Evolutionary conservation across 2,329 filamentous ascomycete species (phyloP), one percentile per base, ranked within the genome.

Genomic region (Sphaceloma murrayae): DNA sequence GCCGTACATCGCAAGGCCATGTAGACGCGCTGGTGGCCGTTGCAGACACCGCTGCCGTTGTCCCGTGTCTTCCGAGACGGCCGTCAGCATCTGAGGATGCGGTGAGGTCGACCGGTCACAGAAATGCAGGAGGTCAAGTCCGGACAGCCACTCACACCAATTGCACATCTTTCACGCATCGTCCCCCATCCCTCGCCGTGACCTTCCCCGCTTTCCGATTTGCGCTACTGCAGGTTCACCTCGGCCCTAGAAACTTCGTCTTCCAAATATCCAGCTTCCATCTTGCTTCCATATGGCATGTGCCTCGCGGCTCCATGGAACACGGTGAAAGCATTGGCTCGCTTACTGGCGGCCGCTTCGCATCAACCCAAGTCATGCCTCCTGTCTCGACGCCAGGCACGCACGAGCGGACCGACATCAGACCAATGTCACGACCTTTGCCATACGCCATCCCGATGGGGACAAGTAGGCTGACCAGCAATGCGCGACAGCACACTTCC

Each of bases 251-350:
- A 24, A 40, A 30, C 22, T 29, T 29, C 18, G 34, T 17, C 24
- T 40, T 22, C 36, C 36, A 40, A 19, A 40, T 26, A n/a, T 26
- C 19, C 36, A 30, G 13, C 36, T 40, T 40, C 36, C 24, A 40
- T 40, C 16, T 22, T 29, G 14, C 36, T 40, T 40, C 36, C 36
- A 40, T 40, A 22, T 29, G 22, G 26, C 36, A 40, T 40, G 36
- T 40, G 36, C 19, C 36, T 16, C n/a, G 36, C 36, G 36, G 36
- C 36, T 40, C 2, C 26, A 5, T n/a, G n/a, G n/a, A n/a, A n/a
- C n/a, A n/a, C n/a, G 17, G 5, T 13, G 9, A 16, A 3, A 36
- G 5, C n/a, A 36, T 22, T 36, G 33, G 33, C 24, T 19, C 33
- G 33, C 17, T 36, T 36, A n/a, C 16, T n/a, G 33, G 33, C 24